phyloP scores from a whole-genome alignment of 2,329 filamentous ascomycete genomes.

The Tolypocladium sp. region DNA sequence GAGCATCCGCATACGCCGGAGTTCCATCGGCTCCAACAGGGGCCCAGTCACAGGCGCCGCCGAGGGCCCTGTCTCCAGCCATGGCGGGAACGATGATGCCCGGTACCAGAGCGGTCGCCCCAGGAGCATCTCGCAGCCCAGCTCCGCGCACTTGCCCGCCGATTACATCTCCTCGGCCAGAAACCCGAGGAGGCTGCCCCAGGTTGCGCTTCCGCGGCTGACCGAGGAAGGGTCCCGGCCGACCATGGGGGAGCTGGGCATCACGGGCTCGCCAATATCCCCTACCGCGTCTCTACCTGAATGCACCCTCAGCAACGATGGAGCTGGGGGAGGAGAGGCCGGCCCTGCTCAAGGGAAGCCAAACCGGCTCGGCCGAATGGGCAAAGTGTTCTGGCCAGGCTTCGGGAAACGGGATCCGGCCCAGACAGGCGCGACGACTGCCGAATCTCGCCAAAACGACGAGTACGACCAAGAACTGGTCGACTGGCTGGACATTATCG shows the following conservation, averaged over 20 bases:
- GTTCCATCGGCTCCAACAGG: constrained; percentile 2
- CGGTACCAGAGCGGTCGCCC: constrained; percentile 11
- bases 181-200: constrained; percentile 20
- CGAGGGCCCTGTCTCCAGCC: neutral
- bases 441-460: constrained; percentile 12
- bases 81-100: neutral
- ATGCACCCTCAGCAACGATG: neutral
- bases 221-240: constrained; percentile 28
- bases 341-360: neutral
- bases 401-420: constrained; percentile 1
- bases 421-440: neutral
- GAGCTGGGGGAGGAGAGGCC: neutral
- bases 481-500: constrained; percentile 30
- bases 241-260: constrained; percentile 23
- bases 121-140: constrained; percentile 26
- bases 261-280: constrained; percentile 12
- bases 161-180: constrained; percentile 13
- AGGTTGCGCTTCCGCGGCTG: constrained; percentile 25
- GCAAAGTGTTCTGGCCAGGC: constrained; percentile 2
- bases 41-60: neutral
- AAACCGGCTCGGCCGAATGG: neutral
- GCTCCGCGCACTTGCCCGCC: constrained; percentile 10
- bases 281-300: constrained; percentile 17
- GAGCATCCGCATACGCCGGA: constrained; percentile 14
- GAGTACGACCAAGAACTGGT: constrained; percentile 30